A percentile compares a stretch with the other conserved stretches of the same genome.
These are phyloP conservation scores for Plantago elongata DNA, from an alignment of 257 asterid species.

Conservation along the genomic window DNA sequence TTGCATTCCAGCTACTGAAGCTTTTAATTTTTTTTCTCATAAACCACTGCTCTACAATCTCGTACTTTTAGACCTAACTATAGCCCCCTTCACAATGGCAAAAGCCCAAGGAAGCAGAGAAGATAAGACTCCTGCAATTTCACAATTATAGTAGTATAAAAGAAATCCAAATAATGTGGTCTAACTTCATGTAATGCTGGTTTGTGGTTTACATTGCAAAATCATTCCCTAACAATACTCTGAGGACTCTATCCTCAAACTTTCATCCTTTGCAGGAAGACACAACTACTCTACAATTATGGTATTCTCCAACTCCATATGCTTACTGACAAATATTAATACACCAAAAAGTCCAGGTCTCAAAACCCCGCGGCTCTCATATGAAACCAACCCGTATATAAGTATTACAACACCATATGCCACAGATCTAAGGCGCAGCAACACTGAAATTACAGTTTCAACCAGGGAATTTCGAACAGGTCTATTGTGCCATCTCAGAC, in stretches of 20 bases:
- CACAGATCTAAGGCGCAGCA: conserved; percentile 6
- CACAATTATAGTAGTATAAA: too few species aligned
- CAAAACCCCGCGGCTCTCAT: conserved; percentile 1
- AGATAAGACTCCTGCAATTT: too few species aligned
- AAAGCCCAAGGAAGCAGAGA: too few species aligned
- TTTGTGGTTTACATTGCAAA: conserved; percentile 10
- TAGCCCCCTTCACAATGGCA: too few species aligned
- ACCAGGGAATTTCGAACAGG: not conserved
- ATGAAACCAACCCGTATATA: not conserved
- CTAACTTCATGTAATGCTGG: not conserved
- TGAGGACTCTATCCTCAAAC: too few species aligned
- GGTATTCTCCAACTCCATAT: not conserved
- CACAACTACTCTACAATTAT: conserved; percentile 15
- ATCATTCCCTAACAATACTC: not conserved
- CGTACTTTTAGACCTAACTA: too few species aligned
- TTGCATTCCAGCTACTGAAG: too few species aligned
- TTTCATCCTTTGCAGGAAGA: not conserved
- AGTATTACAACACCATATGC: not conserved
- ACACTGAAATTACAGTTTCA: conserved; percentile 14
- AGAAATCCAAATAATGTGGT: too few species aligned
- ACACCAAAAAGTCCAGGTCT: not conserved
- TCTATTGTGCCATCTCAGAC: conserved; percentile 38
- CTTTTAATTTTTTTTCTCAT: too few species aligned
- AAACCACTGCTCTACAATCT: too few species aligned
- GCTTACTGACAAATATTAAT: not conserved